Evolutionary conservation across 75 land plant species (phyloP).

Genomic region (Isoetes taiwanensis): DNA sequence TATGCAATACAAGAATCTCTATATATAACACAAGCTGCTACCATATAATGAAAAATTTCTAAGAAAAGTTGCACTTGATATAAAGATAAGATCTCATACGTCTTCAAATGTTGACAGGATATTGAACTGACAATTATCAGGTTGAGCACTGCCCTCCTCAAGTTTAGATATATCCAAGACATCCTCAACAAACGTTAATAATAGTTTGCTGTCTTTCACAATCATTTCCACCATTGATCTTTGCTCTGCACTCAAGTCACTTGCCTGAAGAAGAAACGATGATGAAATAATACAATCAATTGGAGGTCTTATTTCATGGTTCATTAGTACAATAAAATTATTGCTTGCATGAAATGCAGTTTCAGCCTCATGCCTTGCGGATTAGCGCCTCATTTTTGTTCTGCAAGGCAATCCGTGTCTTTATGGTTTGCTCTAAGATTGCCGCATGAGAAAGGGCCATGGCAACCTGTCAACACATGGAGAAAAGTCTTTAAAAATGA

Average conservation of each 20-base stretch:
- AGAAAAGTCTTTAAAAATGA: too few relatives aligned
- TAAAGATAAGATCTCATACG: neutral
- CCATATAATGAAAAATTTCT: neutral
- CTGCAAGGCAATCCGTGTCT: constrained; percentile 59
- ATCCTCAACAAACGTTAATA: neutral
- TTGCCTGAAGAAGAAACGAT: too few relatives aligned
- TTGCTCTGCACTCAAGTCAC: neutral
- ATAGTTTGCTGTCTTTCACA: neutral
- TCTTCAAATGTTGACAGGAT: neutral
- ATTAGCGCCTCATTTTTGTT: constrained; percentile 80
- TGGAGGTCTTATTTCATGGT: too few relatives aligned
- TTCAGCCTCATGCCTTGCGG: too few relatives aligned
- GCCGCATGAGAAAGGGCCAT: too few relatives aligned
- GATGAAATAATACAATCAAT: too few relatives aligned
- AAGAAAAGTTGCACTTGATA: neutral
- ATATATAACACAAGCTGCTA: neutral
- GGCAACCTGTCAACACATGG: too few relatives aligned
- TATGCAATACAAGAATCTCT: neutral
- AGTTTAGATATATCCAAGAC: neutral
- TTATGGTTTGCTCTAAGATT: too few relatives aligned
- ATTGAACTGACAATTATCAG: neutral
- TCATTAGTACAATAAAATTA: too few relatives aligned
- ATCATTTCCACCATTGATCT: neutral
- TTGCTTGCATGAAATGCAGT: too few relatives aligned
- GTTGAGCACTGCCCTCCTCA: neutral